Evolutionary conservation across 257 asterid species (phyloP), one percentile per base, ranked within the genome.

Genomic region (Solanum gracilifrons): DNA sequence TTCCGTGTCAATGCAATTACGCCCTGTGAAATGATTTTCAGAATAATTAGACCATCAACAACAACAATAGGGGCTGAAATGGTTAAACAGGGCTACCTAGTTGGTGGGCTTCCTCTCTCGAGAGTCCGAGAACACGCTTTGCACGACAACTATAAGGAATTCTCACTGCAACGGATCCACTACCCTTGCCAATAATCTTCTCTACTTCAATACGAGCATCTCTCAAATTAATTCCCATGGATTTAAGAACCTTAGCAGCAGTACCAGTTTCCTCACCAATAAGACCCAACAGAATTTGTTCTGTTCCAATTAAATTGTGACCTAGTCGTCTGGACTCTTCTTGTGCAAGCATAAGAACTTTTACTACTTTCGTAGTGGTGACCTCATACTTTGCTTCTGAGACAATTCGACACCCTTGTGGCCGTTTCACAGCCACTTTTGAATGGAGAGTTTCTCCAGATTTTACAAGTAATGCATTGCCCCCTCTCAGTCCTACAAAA

Each of bases 241-340:
- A 94, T 92, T 96, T 96, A 48, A 96, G 95, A 80, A 96, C 99
- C 94, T 96, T 96, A 21, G 99, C 99, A 88, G 99, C 99, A 87
- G 95, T 96, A 32, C 99, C 98, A 51, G 99, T 96, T 84, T 98
- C 98, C 92, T 96, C 99, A 20, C 99, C 99, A 73, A 96, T 95
- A 62, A 96, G 98, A 73, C 99, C 99, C 86, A 96, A 86, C 87
- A 96, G 87, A 85, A 96, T 95, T 91, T 96, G 99, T 89, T 96
- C 99, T 3, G 99, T 96, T 64, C 98, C 99, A 35, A 96, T 95
- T 73, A 94, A 94, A 89, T 96, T 96, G 89, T 95, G 99, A 86
- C 99, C 98, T 86, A 96, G 96, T 55, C 98, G 88, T 85, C 99
- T 94, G 13, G 98, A 95, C 94, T 96, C 99, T 92, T 96, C 98